These are phyloP conservation scores for Aureobasidium sp. DNA, from an alignment of 2,329 filamentous ascomycete species.

Conservation along the genomic window DNA sequence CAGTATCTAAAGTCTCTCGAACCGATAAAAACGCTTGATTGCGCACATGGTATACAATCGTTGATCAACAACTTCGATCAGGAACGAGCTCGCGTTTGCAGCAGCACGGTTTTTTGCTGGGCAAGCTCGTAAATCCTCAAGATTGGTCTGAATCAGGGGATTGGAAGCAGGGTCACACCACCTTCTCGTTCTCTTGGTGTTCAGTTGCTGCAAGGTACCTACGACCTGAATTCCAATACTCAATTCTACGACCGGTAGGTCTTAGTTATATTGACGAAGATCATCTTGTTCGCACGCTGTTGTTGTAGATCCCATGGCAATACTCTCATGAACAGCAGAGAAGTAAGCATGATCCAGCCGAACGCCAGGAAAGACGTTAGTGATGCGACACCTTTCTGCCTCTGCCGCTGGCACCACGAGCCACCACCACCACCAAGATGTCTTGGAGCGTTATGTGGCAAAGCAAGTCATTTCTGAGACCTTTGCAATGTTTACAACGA, in stretches of 20 bases:
- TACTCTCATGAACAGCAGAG: background rate
- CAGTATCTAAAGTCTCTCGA: background rate
- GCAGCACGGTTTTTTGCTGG: background rate
- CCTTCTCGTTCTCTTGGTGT: background rate
- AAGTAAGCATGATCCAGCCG: background rate
- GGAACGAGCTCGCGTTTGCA: background rate
- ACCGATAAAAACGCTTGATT: background rate
- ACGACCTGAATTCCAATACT: background rate
- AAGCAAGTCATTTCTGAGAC: background rate
- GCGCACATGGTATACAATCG: background rate
- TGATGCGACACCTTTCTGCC: background rate
- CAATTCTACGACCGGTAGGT: background rate
- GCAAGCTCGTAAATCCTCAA: background rate
- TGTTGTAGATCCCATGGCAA: background rate
- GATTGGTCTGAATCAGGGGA: background rate
- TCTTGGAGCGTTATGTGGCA: background rate
- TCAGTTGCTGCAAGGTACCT: background rate
- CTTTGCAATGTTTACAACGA: background rate
- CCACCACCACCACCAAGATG: background rate
- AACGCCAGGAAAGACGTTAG: background rate
- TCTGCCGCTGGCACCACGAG: background rate
- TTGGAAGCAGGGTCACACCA: background rate
- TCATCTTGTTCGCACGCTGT: background rate
- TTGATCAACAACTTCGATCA: background rate
- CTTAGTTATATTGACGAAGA: background rate